Percentiles rank a stretch among this genome's conserved stretches.
These are phyloP conservation scores for Teunomyces kruisii DNA, from an alignment of 805 yeast species.

Conservation along the genomic window DNA sequence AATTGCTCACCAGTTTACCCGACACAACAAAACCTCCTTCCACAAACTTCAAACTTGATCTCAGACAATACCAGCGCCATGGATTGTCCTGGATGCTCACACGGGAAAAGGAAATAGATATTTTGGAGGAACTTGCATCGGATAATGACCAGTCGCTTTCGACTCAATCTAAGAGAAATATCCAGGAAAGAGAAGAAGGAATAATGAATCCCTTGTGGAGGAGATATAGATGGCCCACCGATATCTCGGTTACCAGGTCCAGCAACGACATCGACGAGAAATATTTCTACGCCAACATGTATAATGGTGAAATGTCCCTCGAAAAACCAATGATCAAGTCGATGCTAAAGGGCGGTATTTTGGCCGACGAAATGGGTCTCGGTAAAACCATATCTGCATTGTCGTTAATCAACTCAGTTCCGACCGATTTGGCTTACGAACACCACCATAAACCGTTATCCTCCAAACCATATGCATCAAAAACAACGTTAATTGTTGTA, in stretches of 20 bases:
- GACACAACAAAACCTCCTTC: slow-evolving; percentile 55
- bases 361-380: slow-evolving; percentile 96
- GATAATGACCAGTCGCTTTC: slow-evolving; percentile 17
- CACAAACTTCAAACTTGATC: slow-evolving; percentile 51
- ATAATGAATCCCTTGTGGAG: slow-evolving; percentile 86
- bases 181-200: slow-evolving; percentile 42
- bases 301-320: slow-evolving; percentile 74
- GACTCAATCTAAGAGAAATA: slow-evolving; percentile 24
- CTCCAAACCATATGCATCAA: slow-evolving; percentile 55
- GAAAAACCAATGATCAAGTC: slow-evolving; percentile 65
- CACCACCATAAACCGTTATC: slow-evolving; percentile 8
- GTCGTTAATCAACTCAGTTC: slow-evolving; percentile 67
- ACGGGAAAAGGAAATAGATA: slow-evolving; percentile 63
- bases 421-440: slow-evolving; percentile 41
- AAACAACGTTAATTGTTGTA: slow-evolving; percentile 75
- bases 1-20: slow-evolving; percentile 56
- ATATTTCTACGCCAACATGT: slow-evolving; percentile 72
- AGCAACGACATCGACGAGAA: slow-evolving; percentile 8
- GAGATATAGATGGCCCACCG: slow-evolving; percentile 70
- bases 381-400: slow-evolving; percentile 89
- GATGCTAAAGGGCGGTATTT: slow-evolving; percentile 73
- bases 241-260: slow-evolving; percentile 32
- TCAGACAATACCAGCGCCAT: slow-evolving; percentile 79
- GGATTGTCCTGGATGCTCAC: slow-evolving; percentile 90
- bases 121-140: slow-evolving; percentile 33